A percentile compares a stretch with the other conserved stretches of the same genome.
phyloP scores from a whole-genome alignment of 2,329 filamentous ascomycete species.

The Dryadomyces sulphureus region DNA sequence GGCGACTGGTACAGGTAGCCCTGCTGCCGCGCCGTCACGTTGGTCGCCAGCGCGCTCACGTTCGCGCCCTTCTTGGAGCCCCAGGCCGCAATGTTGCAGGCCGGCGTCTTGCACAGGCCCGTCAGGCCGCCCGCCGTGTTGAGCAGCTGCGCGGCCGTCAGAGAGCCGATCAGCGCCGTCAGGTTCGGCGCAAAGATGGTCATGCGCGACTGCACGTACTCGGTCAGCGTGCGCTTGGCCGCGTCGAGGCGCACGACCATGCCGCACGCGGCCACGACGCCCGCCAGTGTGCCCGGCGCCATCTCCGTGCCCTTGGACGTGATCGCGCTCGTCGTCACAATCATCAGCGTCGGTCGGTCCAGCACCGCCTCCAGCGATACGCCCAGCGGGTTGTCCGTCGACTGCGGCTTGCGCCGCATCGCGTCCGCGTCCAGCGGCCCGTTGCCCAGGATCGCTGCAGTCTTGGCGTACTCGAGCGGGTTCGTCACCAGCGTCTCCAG shows the following conservation, averaged over 20 bases:
- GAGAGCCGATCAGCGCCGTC: constrained; percentile 75
- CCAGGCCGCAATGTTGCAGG: constrained; percentile 82
- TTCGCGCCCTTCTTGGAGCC: constrained; percentile 78
- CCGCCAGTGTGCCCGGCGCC: constrained; percentile 56
- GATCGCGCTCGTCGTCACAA: constrained; percentile 87
- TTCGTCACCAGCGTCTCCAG: constrained; percentile 82
- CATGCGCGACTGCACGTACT: constrained; percentile 96
- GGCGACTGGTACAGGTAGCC: constrained; percentile 88
- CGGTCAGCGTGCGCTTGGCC: constrained; percentile 73
- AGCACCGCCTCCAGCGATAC: constrained; percentile 65
- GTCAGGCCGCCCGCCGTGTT: constrained; percentile 84
- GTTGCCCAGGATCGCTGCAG: constrained; percentile 85
- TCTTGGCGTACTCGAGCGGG: constrained; percentile 88
- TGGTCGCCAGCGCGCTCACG: constrained; percentile 70
- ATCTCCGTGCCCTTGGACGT: constrained; percentile 73
- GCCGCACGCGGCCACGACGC: constrained; percentile 64
- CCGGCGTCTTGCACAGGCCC: constrained; percentile 78
- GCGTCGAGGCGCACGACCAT: constrained; percentile 79
- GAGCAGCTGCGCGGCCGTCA: constrained; percentile 91
- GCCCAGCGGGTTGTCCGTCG: constrained; percentile 63
- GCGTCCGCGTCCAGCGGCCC: constrained; percentile 69
- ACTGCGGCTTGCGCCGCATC: constrained; percentile 66
- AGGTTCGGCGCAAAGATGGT: constrained; percentile 90
- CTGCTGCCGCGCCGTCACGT: constrained; percentile 79
- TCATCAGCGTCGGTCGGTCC: constrained; percentile 84